Percentiles rank a stretch among this genome's conserved stretches.
Evolutionary conservation across 106 monocot species (phyloP).

Genomic region (Dendrobium chrysotoxum): DNA sequence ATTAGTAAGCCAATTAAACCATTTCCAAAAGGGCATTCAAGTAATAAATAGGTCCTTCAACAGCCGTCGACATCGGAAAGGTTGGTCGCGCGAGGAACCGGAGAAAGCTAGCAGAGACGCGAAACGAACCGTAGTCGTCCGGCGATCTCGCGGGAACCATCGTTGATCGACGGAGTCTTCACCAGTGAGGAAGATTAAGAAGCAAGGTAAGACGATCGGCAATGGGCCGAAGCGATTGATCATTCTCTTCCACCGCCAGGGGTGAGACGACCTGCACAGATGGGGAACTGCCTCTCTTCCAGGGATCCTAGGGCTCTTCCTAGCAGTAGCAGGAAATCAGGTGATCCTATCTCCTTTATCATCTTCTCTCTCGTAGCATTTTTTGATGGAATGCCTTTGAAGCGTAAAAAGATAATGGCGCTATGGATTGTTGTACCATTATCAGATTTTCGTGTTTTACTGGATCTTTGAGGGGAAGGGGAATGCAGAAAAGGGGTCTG

Average conservation of each 20-base stretch:
- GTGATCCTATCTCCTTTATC: not conserved
- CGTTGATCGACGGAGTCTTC: not conserved
- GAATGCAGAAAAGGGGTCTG: no score
- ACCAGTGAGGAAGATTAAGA: not conserved
- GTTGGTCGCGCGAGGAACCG: not conserved
- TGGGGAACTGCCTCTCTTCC: conserved; percentile 4
- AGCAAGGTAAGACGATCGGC: not conserved
- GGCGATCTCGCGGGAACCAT: not conserved
- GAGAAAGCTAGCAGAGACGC: not conserved
- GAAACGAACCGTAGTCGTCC: not conserved
- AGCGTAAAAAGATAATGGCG: not conserved
- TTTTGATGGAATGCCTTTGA: not conserved
- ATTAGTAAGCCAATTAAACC: no score
- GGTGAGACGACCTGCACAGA: not conserved
- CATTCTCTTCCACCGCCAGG: not conserved
- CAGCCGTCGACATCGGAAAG: no score
- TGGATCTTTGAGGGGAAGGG: not conserved
- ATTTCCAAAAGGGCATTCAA: no score
- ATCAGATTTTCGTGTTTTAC: not conserved
- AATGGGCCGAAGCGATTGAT: not conserved
- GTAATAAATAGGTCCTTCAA: no score
- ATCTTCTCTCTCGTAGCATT: not conserved
- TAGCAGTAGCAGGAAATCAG: not conserved
- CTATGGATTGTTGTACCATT: not conserved
- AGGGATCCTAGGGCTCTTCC: not conserved